Percentiles rank a stretch among this genome's conserved stretches.
These are phyloP conservation scores for Scheffersomyces illinoinensis DNA, from an alignment of 1,139 yeast genomes.

Conservation along the genomic window DNA sequence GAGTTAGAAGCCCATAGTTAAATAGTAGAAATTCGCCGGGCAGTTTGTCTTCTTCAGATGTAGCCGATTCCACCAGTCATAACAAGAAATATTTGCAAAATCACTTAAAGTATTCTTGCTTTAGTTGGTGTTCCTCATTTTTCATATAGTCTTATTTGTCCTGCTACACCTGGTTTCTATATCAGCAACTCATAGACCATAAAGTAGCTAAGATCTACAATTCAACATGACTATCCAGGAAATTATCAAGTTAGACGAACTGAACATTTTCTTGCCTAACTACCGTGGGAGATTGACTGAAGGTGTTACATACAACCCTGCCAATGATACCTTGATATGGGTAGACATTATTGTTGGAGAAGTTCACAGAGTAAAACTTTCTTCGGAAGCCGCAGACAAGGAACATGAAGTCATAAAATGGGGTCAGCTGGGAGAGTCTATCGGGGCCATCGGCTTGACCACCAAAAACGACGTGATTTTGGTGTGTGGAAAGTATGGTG, in stretches of 20 bases:
- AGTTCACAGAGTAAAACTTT: constrained; percentile 46
- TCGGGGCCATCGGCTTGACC: constrained; percentile 69
- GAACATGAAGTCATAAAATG: constrained; percentile 8
- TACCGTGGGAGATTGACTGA: constrained; percentile 61
- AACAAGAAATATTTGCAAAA: background rate
- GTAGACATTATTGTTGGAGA: constrained; percentile 65
- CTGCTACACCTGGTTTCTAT: background rate
- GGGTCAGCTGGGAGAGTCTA: constrained; percentile 25
- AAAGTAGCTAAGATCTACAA: background rate
- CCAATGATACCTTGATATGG: constrained; percentile 63
- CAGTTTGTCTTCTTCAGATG: background rate
- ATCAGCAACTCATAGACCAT: background rate
- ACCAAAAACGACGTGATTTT: constrained; percentile 37
- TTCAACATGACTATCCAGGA: background rate
- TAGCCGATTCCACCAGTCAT: background rate
- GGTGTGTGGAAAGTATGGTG: constrained; percentile 60
- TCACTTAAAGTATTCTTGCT: background rate
- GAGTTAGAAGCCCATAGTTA: background rate
- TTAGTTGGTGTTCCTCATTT: background rate
- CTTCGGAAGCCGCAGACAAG: constrained; percentile 23
- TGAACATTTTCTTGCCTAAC: constrained; percentile 37
- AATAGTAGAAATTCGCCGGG: background rate
- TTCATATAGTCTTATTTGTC: background rate
- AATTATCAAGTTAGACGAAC: background rate
- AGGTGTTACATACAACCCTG: constrained; percentile 63